Evolutionary conservation across 768 basidiomycete species (phyloP).

Genomic region (Lactarius deliciosus): DNA sequence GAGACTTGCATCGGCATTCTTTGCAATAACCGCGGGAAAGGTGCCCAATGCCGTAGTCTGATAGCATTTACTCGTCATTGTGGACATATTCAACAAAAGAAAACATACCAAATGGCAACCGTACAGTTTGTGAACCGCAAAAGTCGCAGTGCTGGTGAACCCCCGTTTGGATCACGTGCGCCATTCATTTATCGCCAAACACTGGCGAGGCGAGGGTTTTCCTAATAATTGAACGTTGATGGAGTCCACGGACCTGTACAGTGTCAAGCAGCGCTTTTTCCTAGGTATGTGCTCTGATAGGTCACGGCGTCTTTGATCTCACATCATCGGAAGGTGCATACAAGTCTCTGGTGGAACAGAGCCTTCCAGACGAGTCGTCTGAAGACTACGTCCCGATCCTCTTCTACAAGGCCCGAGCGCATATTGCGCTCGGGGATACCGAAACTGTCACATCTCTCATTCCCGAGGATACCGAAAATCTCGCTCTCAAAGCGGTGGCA

Average conservation of each 20-base stretch:
- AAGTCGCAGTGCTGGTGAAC: not conserved
- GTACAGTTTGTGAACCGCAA: not conserved
- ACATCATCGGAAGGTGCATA: slow-evolving; percentile 54
- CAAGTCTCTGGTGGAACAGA: slow-evolving; percentile 53
- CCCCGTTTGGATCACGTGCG: not conserved
- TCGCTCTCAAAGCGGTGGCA: slow-evolving; percentile 66
- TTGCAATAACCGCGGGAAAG: not conserved
- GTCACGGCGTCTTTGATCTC: not conserved
- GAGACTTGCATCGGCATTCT: slow-evolving; percentile 61
- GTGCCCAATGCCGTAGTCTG: not conserved
- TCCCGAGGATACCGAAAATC: slow-evolving; percentile 56
- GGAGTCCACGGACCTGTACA: slow-evolving; percentile 64
- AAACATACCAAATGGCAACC: not conserved
- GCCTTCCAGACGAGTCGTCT: slow-evolving; percentile 59
- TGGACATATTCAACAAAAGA: not conserved
- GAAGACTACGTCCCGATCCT: slow-evolving; percentile 62
- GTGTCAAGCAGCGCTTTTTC: slow-evolving; percentile 72
- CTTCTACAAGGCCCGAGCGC: slow-evolving; percentile 78
- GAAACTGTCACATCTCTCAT: slow-evolving; percentile 56
- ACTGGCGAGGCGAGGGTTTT: not conserved
- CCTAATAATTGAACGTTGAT: slow-evolving; percentile 34
- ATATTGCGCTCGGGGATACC: slow-evolving; percentile 67
- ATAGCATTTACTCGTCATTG: not conserved
- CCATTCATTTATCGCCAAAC: not conserved
- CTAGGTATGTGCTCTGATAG: slow-evolving; percentile 47